Base-by-base conservation (phyloP, 1,284 basidiomycete species). In the Pseudozyma pruni region DNA sequence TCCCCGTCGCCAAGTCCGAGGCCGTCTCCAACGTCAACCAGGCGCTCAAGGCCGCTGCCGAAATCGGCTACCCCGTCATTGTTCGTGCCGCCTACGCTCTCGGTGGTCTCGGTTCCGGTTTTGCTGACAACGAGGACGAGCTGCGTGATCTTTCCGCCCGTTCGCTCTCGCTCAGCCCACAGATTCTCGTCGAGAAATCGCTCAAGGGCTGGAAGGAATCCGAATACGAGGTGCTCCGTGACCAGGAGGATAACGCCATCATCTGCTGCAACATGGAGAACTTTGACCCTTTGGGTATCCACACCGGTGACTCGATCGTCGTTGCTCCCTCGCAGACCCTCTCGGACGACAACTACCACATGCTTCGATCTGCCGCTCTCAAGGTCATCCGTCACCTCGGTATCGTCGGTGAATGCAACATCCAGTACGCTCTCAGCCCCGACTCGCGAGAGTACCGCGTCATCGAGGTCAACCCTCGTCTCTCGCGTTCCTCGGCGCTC, bases 201-300 rank as follows among this genome's bases (percentile, higher is more conserved):
- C 91, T 99, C 89, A 98, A 98, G 85, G 96, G 96, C 42, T 99
- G 96, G 96, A 99, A 98, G 83, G 96, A 99, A 86, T 88, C 97
- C 75, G 96, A 99, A 85, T 99, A 98, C 81, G 96, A 98, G 84
- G 96, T 98, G 55, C 94, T 98, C 76, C 91, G 96, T 68, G 96
- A 98, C 83, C 93, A 89, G 75, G 93, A 93, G 50, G 94, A 98
- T 77, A 83, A 80, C 59, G 76, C 93, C 10, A 93, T 94, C 82
- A 94, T 94, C 78, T 94, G 93, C 85, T 95, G 93, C 84, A 94
- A 94, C 84, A 94, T 93, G 92, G 92, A 96, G 85, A 98, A 98
- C 85, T 98, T 98, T 77, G 96, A 98, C 83, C 96, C 96, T 19
- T 90, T 98, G 64, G 96, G 96, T 72, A 98, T 93, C 38, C 96